Conservation (phyloP, 2,329 filamentous ascomycete genomes). For the Magnaporthales sp. region DNA sequence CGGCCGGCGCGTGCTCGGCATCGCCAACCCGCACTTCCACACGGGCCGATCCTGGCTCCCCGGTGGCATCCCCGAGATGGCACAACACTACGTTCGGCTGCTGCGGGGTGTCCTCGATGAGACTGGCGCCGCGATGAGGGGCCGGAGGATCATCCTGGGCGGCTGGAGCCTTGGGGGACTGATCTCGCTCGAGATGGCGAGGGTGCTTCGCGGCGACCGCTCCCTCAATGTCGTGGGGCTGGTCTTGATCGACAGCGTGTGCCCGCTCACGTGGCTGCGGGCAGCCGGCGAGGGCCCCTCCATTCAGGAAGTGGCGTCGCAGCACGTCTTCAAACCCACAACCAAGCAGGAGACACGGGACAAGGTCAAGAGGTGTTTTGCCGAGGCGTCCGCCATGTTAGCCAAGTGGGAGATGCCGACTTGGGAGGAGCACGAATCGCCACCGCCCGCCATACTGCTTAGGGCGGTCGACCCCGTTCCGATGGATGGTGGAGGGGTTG, state of each 20-base stretch:
- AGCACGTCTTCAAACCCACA: constrained; percentile 7
- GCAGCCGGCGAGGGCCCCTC: not conserved
- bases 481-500: constrained; percentile 14
- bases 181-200: constrained; percentile 40
- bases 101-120: constrained; percentile 29
- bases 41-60: constrained; percentile 33
- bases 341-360: constrained; percentile 19
- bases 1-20: constrained; percentile 40
- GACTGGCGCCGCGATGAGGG: constrained; percentile 10
- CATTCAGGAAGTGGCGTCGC: constrained; percentile 3
- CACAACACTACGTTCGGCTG: constrained; percentile 34
- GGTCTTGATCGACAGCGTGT: constrained; percentile 44
- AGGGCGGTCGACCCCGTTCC: constrained; percentile 33
- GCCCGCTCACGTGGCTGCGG: constrained; percentile 11
- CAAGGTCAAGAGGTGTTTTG: constrained; percentile 28
- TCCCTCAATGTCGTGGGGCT: constrained; percentile 36
- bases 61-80: constrained; percentile 48
- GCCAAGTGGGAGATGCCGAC: constrained; percentile 28
- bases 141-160: constrained; percentile 35
- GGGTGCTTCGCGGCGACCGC: constrained; percentile 23
- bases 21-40: constrained; percentile 45
- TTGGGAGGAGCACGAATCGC: constrained; percentile 7
- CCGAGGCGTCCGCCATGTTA: constrained; percentile 31
- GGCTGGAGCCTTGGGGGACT: constrained; percentile 49
- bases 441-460: constrained; percentile 35